phyloP scores from a whole-genome alignment of 192 early-diverging fungal genomes.

The Linnemannia zychae region DNA sequence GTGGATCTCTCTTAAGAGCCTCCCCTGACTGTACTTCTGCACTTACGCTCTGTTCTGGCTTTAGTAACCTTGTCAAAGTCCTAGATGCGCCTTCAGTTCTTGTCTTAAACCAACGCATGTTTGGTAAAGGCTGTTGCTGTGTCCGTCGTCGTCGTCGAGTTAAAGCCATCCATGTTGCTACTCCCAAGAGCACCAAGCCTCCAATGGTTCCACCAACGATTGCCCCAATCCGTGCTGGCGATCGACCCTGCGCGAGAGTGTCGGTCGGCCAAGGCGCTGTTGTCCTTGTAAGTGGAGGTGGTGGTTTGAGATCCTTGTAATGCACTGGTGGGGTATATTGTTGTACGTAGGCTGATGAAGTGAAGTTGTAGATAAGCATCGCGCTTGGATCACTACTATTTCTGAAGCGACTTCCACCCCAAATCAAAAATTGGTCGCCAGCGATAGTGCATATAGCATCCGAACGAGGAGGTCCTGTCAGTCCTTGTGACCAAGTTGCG shows the following conservation, averaged over 20 bases:
- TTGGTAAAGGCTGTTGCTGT: too few species aligned
- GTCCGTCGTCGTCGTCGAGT: background rate
- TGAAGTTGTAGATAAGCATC: background rate
- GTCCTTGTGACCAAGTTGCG: background rate
- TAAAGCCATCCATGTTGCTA: background rate
- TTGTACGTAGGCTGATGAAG: background rate
- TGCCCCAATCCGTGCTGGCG: background rate
- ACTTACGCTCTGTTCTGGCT: background rate
- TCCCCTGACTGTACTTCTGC: too few species aligned
- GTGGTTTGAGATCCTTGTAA: background rate
- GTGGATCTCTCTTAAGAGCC: background rate
- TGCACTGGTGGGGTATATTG: background rate
- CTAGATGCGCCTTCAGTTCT: background rate
- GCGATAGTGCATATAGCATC: background rate
- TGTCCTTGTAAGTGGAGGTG: background rate
- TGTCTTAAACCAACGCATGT: too few species aligned
- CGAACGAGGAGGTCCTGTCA: background rate
- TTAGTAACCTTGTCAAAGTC: background rate
- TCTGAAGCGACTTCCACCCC: background rate
- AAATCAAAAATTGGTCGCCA: background rate
- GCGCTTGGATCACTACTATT: background rate
- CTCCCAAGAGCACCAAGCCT: background rate
- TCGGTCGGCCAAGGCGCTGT: background rate
- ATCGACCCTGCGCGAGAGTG: background rate
- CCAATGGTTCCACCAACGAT: background rate